phyloP scores from a whole-genome alignment of 2,329 filamentous ascomycete species.

The Trichoderma sp. region DNA sequence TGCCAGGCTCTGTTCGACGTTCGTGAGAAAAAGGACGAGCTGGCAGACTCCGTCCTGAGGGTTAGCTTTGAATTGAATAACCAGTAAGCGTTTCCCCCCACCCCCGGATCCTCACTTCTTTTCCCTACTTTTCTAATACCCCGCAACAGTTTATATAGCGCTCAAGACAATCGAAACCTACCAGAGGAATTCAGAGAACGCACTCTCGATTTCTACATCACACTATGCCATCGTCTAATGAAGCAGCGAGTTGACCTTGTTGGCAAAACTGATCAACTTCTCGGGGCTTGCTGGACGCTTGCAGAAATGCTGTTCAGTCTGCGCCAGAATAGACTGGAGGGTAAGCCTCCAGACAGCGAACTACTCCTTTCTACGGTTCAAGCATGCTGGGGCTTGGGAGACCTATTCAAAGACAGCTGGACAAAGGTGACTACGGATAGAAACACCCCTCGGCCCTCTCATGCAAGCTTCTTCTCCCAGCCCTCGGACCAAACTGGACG shows the following conservation, averaged over 20 bases:
- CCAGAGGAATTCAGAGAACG: slow-evolving; percentile 86
- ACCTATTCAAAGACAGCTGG: slow-evolving; percentile 91
- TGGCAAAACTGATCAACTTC: slow-evolving; percentile 79
- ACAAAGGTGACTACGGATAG: slow-evolving; percentile 83
- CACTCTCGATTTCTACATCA: slow-evolving; percentile 92
- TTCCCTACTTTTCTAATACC: slow-evolving; percentile 31
- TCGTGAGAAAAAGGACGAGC: slow-evolving; percentile 73
- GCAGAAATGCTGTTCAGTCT: slow-evolving; percentile 93
- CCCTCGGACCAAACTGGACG: slow-evolving; percentile 53
- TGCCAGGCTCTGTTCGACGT: slow-evolving; percentile 91
- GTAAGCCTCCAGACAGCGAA: slow-evolving; percentile 75
- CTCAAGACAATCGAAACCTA: slow-evolving; percentile 74
- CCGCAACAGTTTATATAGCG: slow-evolving; percentile 71
- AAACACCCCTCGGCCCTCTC: slow-evolving; percentile 79
- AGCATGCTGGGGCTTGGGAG: slow-evolving; percentile 91
- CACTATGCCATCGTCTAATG: slow-evolving; percentile 92
- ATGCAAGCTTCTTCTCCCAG: slow-evolving; percentile 67
- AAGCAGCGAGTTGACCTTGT: slow-evolving; percentile 80
- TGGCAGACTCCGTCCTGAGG: slow-evolving; percentile 80
- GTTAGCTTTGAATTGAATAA: slow-evolving; percentile 97
- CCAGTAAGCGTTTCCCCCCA: slow-evolving; percentile 56
- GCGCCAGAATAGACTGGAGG: slow-evolving; percentile 76
- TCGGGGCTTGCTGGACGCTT: slow-evolving; percentile 85
- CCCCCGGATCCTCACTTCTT: background rate
- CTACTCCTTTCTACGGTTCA: slow-evolving; percentile 85